Evolutionary conservation across 192 early-diverging fungal genomes (phyloP), one percentile per base, ranked within the genome.

Genomic region (Haplosporangium gracile): DNA sequence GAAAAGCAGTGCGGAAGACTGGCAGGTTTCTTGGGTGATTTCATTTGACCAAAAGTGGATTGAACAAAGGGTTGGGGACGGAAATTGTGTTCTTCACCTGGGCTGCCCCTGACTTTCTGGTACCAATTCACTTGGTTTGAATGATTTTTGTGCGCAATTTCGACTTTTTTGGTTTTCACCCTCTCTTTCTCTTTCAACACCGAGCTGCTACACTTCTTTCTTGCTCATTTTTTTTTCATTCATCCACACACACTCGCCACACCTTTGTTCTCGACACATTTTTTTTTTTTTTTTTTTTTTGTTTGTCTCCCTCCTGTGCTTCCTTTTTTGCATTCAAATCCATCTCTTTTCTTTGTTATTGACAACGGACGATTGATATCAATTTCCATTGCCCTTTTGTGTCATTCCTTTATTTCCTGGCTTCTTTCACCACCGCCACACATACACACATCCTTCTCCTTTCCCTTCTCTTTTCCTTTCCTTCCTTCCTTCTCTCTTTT

Each of bases 21-120:
- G 60, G 10, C 24, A 13, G n/a, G 60, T 26, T 65, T 65, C 26
- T 65, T 3, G 13, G n/a, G 60, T 29, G 24, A 15, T 65, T 63
- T 65, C 60, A 65, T 65, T 65, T 65, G 60, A 65, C 60, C 60
- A 65, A 60, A 60, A 65, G 60, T 34, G 60, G 60, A 29, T 65
- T 65, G 60, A 29, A 26, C 0, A 24, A 65, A 65, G 10, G 26
- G 29, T 26, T 15, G 26, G 60, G 26, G 29, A 29, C 3, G 60
- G 70, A 38, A 40, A 34, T 70, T 22, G 34, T 24, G 34, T 24
- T 63, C 26, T 65, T 32, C 29, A n/a, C 60, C 15, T 51, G 49
- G 20, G 49, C 47, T 49, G 47, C 5, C 49, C 49, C 49, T 22
- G 49, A 51, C 49, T 51, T 51, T 51, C 49, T 51, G 49, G 49